A percentile compares a stretch with the other conserved stretches of the same genome.
phyloP scores from a whole-genome alignment of 352 stramenopile genomes.

The Pythium rhizo-oryzae region DNA sequence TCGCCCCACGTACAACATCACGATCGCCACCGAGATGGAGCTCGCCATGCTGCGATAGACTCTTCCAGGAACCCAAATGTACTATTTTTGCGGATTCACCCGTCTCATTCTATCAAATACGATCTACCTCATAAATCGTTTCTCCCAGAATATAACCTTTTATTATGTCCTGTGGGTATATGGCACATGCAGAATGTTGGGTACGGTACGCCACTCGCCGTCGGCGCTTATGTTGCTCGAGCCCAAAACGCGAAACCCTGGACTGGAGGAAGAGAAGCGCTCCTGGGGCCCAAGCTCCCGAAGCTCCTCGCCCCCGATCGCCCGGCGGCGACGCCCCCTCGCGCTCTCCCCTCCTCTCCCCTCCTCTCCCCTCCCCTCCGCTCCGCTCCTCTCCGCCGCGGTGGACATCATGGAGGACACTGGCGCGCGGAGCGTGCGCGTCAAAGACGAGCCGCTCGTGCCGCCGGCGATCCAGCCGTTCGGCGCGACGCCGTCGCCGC shows the following conservation, averaged over 20 bases:
- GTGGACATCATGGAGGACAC: constrained; percentile 1
- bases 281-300: background rate
- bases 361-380: background rate
- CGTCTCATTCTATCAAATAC: background rate
- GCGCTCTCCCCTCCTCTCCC: background rate
- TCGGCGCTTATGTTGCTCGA: constrained; percentile 22
- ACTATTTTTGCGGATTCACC: no score
- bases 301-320: background rate
- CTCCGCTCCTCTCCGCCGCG: background rate
- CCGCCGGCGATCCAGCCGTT: constrained; percentile 9
- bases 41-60: constrained; percentile 54
- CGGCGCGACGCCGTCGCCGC: constrained; percentile 10
- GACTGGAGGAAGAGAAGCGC: constrained; percentile 18
- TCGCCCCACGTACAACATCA: constrained; percentile 88
- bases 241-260: constrained; percentile 5
- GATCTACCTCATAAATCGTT: background rate
- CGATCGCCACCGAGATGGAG: constrained; percentile 86
- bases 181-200: no score
- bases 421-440: background rate
- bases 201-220: background rate
- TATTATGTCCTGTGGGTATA: no score
- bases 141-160: background rate
- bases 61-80: constrained; percentile 4
- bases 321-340: background rate
- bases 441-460: constrained; percentile 12